Base-by-base conservation (phyloP, 2,329 filamentous ascomycete species). In the Atkinsonella texensis region DNA sequence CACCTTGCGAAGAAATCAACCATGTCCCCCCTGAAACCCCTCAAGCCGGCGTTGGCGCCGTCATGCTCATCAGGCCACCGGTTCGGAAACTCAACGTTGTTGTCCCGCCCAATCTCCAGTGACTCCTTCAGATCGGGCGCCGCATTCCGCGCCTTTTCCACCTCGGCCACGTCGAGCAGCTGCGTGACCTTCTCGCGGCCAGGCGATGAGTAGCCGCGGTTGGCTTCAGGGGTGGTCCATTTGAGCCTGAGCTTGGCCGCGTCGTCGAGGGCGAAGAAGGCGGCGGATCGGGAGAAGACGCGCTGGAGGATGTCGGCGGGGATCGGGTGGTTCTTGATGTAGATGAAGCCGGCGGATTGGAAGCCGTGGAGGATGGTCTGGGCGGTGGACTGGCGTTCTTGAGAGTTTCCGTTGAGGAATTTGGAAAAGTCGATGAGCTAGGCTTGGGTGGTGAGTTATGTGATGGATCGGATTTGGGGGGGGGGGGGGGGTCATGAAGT, bases 271-370 rank as follows among this genome's bases (percentile, higher is more conserved):
- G 69, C 66, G 67, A 93, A 93, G 73, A 91, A 90, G 55, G 73
- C 70, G 48, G 83, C 81, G 5, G 85, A 89, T 52, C 76, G 74
- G 55, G 72, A 64, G 64, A 93, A 94, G 54, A 84, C 76, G 52
- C 75, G 67, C 53, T 76, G 65, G 12, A 89, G 70, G 10, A 76
- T 74, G 9, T 76, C 69, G 3, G 77, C 61, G 0, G 81, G 68
- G 54, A 95, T 84, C 41, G 85, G 79, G 58, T 91, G 83, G 66
- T 91, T 87, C 59, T 83, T 83, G 40, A 95, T 79, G 68, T 95
- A 95, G 62, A 96, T 79, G 73, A 96, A 95, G 52, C 90, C 90
- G 2, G 89, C 86, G 1, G 79, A 84, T 60, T 89, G 85, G 71
- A 96, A 95, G 42, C 87, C 89, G 50, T 81, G 64, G 12, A 91